Conservation (phyloP, 1,284 basidiomycete species). For the Ustanciosporium gigantosporum region DNA sequence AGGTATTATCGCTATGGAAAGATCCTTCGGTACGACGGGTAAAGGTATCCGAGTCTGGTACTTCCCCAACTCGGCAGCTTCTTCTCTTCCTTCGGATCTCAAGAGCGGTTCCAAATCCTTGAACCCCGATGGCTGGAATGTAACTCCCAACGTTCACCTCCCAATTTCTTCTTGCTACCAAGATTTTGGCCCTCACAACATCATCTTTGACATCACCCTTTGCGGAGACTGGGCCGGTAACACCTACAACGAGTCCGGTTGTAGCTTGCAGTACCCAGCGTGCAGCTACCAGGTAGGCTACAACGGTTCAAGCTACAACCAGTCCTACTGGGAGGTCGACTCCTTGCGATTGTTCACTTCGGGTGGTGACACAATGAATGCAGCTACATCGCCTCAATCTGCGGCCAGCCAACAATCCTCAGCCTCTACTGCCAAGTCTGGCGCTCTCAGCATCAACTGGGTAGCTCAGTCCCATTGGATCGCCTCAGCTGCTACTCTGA, state of each 20-base stretch:
- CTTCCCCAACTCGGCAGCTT: slow-evolving; percentile 31
- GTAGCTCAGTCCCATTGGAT: neutral
- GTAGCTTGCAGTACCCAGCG: slow-evolving; percentile 34
- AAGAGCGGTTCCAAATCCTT: slow-evolving; percentile 20
- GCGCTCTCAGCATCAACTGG: neutral
- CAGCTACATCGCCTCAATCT: slow-evolving; percentile 21
- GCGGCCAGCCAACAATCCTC: slow-evolving; percentile 1
- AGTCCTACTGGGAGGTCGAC: slow-evolving; percentile 52
- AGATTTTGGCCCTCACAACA: slow-evolving; percentile 48
- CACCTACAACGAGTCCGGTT: slow-evolving; percentile 38
- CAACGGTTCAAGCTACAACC: slow-evolving; percentile 41
- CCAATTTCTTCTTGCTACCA: slow-evolving; percentile 43
- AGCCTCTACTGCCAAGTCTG: neutral
- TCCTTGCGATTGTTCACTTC: slow-evolving; percentile 40
- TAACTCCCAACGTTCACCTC: slow-evolving; percentile 46
- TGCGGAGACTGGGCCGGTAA: slow-evolving; percentile 53
- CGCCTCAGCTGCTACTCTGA: no score
- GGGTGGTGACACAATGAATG: slow-evolving; percentile 37
- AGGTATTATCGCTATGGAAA: slow-evolving; percentile 56
- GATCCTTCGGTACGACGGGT: slow-evolving; percentile 49
- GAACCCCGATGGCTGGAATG: slow-evolving; percentile 45
- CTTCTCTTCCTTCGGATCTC: slow-evolving; percentile 41
- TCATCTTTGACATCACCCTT: slow-evolving; percentile 56
- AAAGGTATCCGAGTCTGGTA: slow-evolving; percentile 56
- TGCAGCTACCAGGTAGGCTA: slow-evolving; percentile 48